Evolutionary conservation across 73 alveolate genomes (phyloP), one percentile per base, ranked within the genome.

Genomic region (Blepharisma stoltei): DNA sequence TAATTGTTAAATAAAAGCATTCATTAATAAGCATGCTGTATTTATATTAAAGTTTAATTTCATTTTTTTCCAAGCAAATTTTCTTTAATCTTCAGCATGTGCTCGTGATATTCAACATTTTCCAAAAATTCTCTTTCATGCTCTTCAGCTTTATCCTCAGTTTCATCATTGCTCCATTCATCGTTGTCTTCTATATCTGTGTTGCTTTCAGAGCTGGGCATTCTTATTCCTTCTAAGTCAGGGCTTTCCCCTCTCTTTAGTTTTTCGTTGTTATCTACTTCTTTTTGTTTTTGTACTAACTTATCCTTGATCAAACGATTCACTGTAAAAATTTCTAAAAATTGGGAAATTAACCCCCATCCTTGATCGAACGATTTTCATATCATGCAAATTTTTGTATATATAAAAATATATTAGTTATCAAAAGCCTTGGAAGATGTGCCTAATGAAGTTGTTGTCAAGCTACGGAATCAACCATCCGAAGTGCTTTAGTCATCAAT

Each of bases 281-380:
- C 66, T 65, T 66, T 73, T 60, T 60, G 78, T 54, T 86, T 79
- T 55, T 82, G 77, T 76, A 67, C 66, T 43, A 82, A n/a, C n/a
- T n/a, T n/a, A n/a, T n/a, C n/a, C n/a, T n/a, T n/a, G n/a, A n/a
- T n/a, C n/a, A n/a, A n/a, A n/a, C n/a, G n/a, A n/a, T n/a, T n/a
- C n/a, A n/a, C n/a, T n/a, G n/a, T n/a, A n/a, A n/a, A n/a, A n/a
- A n/a, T n/a, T n/a, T n/a, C n/a, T n/a, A n/a, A n/a, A n/a, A n/a
- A n/a, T n/a, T n/a, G n/a, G n/a, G n/a, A n/a, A n/a, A n/a, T n/a
- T n/a, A n/a, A n/a, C n/a, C n/a, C n/a, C n/a, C n/a, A n/a, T n/a
- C n/a, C n/a, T n/a, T n/a, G n/a, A n/a, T n/a, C n/a, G n/a, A n/a
- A n/a, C n/a, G n/a, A n/a, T n/a, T n/a, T n/a, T n/a, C n/a, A n/a